Evolutionary conservation across 2,329 filamentous ascomycete species (phyloP).

Genomic region (Endocalyx cinctus): DNA sequence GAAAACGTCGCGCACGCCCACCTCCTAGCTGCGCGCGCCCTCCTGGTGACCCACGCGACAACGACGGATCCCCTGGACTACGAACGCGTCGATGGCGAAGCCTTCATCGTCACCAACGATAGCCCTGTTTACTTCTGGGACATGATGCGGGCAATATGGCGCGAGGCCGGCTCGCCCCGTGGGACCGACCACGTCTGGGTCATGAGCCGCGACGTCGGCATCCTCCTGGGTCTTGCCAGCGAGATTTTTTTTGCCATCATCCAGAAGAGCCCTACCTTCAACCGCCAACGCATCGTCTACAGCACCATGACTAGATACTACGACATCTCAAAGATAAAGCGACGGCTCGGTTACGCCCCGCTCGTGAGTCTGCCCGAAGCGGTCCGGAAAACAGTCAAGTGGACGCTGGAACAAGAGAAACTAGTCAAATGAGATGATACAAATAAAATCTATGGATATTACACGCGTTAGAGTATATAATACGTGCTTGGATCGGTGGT

Average conservation of each 20-base stretch:
- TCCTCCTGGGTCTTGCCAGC: constrained; percentile 47
- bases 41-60: constrained; percentile 57
- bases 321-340: constrained; percentile 70
- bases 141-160: constrained; percentile 75
- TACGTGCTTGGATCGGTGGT: no score
- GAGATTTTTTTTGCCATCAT: constrained; percentile 48
- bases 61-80: constrained; percentile 61
- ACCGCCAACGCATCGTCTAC: constrained; percentile 57
- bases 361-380: constrained; percentile 64
- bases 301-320: constrained; percentile 75
- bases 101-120: constrained; percentile 89
- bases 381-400: constrained; percentile 47
- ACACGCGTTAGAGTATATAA: no score
- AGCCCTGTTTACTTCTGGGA: constrained; percentile 89
- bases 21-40: constrained; percentile 70
- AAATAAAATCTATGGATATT: not conserved
- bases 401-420: constrained; percentile 51
- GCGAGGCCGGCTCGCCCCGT: constrained; percentile 47
- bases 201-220: constrained; percentile 47
- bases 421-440: no score
- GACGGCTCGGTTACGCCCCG: constrained; percentile 64
- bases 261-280: constrained; percentile 53
- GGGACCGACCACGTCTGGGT: constrained; percentile 53
- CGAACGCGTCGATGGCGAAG: constrained; percentile 76
- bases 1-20: constrained; percentile 70